Evolutionary conservation across 139 green algal species (phyloP), one percentile per base, ranked within the genome.

Genomic region (Pleodorina starrii): DNA sequence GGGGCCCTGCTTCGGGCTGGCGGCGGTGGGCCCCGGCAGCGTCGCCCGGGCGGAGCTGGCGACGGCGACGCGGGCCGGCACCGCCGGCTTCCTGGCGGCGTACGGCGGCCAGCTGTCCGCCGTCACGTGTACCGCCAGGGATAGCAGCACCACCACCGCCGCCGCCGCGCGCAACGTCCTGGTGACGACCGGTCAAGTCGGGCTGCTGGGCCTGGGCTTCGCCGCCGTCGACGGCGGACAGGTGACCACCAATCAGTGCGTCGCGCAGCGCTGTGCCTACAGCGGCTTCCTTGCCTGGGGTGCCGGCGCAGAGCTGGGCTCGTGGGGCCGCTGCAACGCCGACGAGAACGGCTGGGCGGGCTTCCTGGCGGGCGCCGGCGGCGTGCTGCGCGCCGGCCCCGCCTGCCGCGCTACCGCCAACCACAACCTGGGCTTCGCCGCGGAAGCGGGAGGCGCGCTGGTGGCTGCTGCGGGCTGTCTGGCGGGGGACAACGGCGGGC

Each of bases 1-100:
- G 6, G 73, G 32, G 6, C 43, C 73, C 7, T 81, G 73, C 44
- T 81, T 81, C 27, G 73, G 73, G 9, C 43, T 81, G 73, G 73
- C 73, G 44, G 73, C 43, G 21, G 7, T 23, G 19, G 73, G 73
- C 21, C 21, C 21, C 23, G 73, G 73, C 73, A 63, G 43, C 43
- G 9, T 43, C 5, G 73, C 73, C 2, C 4, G 10, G 14, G 73
- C 73, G 43, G 43, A 81, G 73, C 6, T 23, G 10, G 43, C 43
- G 9, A 60, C 5, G 21, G 43, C 44, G 21, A 16, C 40, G 43
- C 7, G 43, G 2, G 25, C 23, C 5, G 73, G 73, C 7, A 12
- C 43, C 5, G 73, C 73, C 4, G 73, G 73, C 9, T 81, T 81
- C 27, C 43, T 81, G 73, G 73, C 73, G 73, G 23, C 35, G 25